phyloP scores from a whole-genome alignment of 1,284 basidiomycete genomes.

The Taiwanofungus camphoratus region DNA sequence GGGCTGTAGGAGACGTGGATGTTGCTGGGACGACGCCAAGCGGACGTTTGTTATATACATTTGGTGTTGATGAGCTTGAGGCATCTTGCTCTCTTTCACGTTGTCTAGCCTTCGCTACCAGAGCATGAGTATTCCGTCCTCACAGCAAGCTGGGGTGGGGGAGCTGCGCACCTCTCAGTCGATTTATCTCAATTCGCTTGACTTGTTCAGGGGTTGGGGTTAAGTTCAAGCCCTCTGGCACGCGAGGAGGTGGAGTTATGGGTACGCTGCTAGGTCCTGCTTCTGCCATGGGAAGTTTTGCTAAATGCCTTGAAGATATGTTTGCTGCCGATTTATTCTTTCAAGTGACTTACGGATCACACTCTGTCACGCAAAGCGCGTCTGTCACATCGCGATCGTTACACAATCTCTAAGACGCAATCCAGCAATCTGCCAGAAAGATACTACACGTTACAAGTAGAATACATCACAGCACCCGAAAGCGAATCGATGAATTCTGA shows the following conservation, averaged over 20 bases:
- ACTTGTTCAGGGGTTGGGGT: constrained; percentile 36
- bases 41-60: constrained; percentile 30
- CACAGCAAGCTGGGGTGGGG: constrained; percentile 18
- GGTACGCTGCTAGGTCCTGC: constrained; percentile 16
- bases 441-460: too few species aligned
- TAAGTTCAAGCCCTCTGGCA: constrained; percentile 19
- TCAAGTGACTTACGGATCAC: too few species aligned
- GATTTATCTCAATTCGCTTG: constrained; percentile 37
- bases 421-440: too few species aligned
- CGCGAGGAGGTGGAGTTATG: constrained; percentile 24
- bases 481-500: not conserved
- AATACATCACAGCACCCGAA: constrained; percentile 2
- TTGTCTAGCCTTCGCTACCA: constrained; percentile 31
- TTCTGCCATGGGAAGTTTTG: constrained; percentile 15
- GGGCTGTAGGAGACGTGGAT: constrained; percentile 56
- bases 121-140: constrained; percentile 26
- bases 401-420: too few species aligned
- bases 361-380: too few species aligned
- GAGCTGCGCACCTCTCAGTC: constrained; percentile 30
- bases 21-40: constrained; percentile 36
- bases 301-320: not conserved
- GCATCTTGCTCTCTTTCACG: constrained; percentile 41
- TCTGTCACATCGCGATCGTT: too few species aligned
- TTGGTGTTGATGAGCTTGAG: constrained; percentile 38
- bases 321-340: not conserved